These are phyloP conservation scores for Blastocladiella britannica DNA, from an alignment of 192 early-diverging fungal species.

Conservation along the genomic window DNA sequence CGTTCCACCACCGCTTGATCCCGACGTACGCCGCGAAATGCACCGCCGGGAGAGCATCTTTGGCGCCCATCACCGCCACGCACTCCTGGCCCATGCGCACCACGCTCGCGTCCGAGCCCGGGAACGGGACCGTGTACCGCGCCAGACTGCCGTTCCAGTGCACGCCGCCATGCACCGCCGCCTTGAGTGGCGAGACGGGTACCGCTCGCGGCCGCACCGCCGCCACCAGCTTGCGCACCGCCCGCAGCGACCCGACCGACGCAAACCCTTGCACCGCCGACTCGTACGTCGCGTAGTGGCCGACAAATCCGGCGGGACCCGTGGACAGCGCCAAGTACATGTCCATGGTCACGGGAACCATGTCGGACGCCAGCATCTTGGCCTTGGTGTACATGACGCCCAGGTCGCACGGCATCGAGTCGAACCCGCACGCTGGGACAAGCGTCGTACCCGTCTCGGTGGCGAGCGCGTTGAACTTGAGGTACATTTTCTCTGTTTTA, in stretches of 20 bases:
- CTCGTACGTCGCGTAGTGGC: slow-evolving; percentile 42
- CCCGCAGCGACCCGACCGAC: slow-evolving; percentile 6
- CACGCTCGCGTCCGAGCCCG: slow-evolving; percentile 8
- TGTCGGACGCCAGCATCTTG: slow-evolving; percentile 14
- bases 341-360: slow-evolving; percentile 29
- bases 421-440: slow-evolving; percentile 42
- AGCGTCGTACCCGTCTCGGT: slow-evolving; percentile 23
- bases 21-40: slow-evolving; percentile 42
- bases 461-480: slow-evolving; percentile 27
- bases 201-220: slow-evolving; percentile 22
- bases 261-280: slow-evolving; percentile 19
- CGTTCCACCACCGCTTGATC: slow-evolving; percentile 14
- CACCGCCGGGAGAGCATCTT: slow-evolving; percentile 17
- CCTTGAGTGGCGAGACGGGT: slow-evolving; percentile 15
- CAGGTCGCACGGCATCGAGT: slow-evolving; percentile 42
- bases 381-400: slow-evolving; percentile 37
- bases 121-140: slow-evolving; percentile 1
- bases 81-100: slow-evolving; percentile 11
- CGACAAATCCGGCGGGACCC: slow-evolving; percentile 24
- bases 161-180: slow-evolving; percentile 18
- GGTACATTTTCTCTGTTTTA: slow-evolving; percentile 37
- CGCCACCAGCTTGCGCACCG: slow-evolving; percentile 8
- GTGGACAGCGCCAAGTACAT: slow-evolving; percentile 29
- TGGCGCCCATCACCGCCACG: slow-evolving; percentile 13
- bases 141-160: slow-evolving; percentile 25